Evolutionary conservation across 2,329 filamentous ascomycete genomes (phyloP).

Genomic region (Hymenoscyphus repandus): DNA sequence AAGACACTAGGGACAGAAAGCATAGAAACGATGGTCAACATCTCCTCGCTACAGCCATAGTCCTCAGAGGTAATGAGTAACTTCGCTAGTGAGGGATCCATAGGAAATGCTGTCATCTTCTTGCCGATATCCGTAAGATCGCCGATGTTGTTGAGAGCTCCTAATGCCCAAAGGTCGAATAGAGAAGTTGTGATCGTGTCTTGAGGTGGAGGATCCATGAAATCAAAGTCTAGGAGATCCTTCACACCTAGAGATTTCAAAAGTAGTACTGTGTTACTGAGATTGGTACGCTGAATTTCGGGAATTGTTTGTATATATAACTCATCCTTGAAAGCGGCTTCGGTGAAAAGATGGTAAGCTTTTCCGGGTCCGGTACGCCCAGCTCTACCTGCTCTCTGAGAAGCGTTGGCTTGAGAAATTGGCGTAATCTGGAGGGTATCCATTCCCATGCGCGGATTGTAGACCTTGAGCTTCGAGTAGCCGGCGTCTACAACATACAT

Average conservation of each 20-base stretch:
- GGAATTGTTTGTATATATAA: constrained; percentile 96
- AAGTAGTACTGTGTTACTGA: constrained; percentile 89
- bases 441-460: constrained; percentile 99
- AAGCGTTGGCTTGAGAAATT: constrained; percentile 93
- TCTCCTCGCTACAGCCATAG: constrained; percentile 93
- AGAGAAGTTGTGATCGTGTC: constrained; percentile 96
- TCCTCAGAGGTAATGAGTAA: constrained; percentile 86
- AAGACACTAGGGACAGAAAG: constrained; percentile 94
- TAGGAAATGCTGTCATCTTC: constrained; percentile 96
- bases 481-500: constrained; percentile 98
- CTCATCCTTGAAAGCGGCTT: constrained; percentile 92
- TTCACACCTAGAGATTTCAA: constrained; percentile 93
- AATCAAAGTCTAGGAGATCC: constrained; percentile 93
- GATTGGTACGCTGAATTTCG: constrained; percentile 93
- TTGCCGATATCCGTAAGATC: constrained; percentile 81
- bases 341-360: constrained; percentile 89
- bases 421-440: constrained; percentile 97
- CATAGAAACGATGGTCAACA: constrained; percentile 98
- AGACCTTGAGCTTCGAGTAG: constrained; percentile 96
- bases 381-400: constrained; percentile 87
- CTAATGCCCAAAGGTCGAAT: constrained; percentile 95
- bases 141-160: constrained; percentile 88
- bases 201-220: constrained; percentile 97
- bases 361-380: constrained; percentile 94
- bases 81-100: constrained; percentile 95